Conservation (phyloP, 768 basidiomycete species). For the Lentinula raphanica region DNA sequence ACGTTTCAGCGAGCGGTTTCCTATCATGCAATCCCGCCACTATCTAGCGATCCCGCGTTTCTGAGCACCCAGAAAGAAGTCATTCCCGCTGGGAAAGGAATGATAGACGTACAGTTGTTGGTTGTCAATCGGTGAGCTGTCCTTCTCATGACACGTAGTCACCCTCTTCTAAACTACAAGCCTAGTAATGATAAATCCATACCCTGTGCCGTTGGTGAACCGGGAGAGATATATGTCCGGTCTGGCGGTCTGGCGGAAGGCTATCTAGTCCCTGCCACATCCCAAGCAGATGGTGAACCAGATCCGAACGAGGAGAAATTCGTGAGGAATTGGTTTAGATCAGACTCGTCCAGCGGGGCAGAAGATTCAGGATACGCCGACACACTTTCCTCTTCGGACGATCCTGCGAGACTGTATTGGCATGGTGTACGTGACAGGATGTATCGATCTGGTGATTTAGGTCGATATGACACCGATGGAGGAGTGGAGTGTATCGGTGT, state of each 20-base stretch:
- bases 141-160: no score
- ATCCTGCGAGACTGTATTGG: constrained; percentile 80
- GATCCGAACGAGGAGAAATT: constrained; percentile 88
- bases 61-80: constrained; percentile 92
- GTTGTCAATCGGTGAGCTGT: constrained; percentile 66
- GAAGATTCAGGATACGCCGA: neutral
- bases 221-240: constrained; percentile 97
- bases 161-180: neutral
- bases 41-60: constrained; percentile 80
- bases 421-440: constrained; percentile 94
- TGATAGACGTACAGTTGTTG: constrained; percentile 95
- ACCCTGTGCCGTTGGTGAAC: constrained; percentile 90
- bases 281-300: constrained; percentile 65
- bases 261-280: constrained; percentile 80
- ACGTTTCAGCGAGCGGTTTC: constrained; percentile 76
- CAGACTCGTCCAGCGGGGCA: neutral
- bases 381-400: constrained; percentile 36
- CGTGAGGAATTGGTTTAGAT: constrained; percentile 87
- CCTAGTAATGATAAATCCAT: constrained; percentile 69
- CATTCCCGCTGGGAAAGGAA: constrained; percentile 95
- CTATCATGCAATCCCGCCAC: constrained; percentile 88
- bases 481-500: constrained; percentile 76
- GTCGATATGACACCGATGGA: constrained; percentile 88
- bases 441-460: constrained; percentile 97
- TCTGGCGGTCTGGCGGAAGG: constrained; percentile 95